phyloP scores from a whole-genome alignment of 2,329 filamentous ascomycete genomes.

The Pseudopithomyces maydicus region DNA sequence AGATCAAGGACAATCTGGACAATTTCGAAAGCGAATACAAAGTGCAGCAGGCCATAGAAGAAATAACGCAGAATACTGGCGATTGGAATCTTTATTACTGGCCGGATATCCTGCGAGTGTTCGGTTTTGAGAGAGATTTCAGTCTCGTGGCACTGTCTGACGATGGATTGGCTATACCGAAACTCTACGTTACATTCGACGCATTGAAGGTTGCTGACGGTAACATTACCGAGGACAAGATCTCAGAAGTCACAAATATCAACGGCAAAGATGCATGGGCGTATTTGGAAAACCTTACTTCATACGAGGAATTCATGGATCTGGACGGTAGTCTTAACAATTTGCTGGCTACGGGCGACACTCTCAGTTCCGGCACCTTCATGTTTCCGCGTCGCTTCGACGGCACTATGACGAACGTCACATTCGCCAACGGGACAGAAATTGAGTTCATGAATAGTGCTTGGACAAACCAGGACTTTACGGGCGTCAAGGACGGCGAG shows the following conservation, averaged over 20 bases:
- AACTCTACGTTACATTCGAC: slow-evolving; percentile 30
- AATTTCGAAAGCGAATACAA: slow-evolving; percentile 42
- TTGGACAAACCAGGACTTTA: slow-evolving; percentile 24
- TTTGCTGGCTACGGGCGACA: slow-evolving; percentile 31
- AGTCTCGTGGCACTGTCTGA: slow-evolving; percentile 35
- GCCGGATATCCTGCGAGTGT: slow-evolving; percentile 35
- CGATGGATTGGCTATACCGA: slow-evolving; percentile 38
- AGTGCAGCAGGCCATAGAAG: slow-evolving; percentile 40
- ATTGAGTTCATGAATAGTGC: slow-evolving; percentile 24
- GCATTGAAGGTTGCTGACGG: slow-evolving; percentile 20
- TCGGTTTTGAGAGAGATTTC: slow-evolving; percentile 20
- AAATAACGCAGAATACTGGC: slow-evolving; percentile 27
- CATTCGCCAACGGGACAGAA: slow-evolving; percentile 37
- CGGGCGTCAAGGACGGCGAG: slow-evolving; percentile 37
- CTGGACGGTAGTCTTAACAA: slow-evolving; percentile 27
- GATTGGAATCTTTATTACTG: slow-evolving; percentile 35
- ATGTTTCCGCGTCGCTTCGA: slow-evolving; percentile 22
- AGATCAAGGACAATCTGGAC: slow-evolving; percentile 35
- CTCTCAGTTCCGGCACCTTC: slow-evolving; percentile 22
- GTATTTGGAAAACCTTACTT: slow-evolving; percentile 24
- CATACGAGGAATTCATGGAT: slow-evolving; percentile 27
- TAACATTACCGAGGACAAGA: slow-evolving; percentile 14
- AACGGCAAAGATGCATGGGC: slow-evolving; percentile 31
- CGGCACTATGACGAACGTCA: slow-evolving; percentile 29
- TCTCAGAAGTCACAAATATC: slow-evolving; percentile 34